A percentile compares a stretch with the other conserved stretches of the same genome.
phyloP scores from a whole-genome alignment of 2,329 filamentous ascomycete species.

The Botryotinia calthae region DNA sequence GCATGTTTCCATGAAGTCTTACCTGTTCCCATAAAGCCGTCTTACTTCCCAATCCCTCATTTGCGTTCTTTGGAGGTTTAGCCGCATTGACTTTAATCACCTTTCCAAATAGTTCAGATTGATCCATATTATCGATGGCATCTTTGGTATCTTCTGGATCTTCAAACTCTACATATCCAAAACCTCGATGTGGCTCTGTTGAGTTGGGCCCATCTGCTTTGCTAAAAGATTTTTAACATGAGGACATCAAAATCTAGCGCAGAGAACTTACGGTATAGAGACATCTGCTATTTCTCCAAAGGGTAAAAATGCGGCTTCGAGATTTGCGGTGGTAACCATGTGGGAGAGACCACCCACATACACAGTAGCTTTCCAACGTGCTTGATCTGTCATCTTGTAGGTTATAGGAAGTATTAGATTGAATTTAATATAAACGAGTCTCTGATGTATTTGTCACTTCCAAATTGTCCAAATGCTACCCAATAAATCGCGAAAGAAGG shows the following conservation, averaged over 20 bases:
- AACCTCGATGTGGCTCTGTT: slow-evolving; percentile 79
- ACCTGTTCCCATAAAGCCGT: slow-evolving; percentile 98
- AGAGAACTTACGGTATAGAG: slow-evolving; percentile 59
- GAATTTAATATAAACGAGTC: not conserved
- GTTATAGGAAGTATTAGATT: not conserved
- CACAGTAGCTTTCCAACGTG: slow-evolving; percentile 85
- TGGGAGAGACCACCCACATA: slow-evolving; percentile 88
- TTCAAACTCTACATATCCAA: slow-evolving; percentile 96
- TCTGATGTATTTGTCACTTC: not conserved
- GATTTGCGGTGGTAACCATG: slow-evolving; percentile 68
- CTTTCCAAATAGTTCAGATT: slow-evolving; percentile 88
- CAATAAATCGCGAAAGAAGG: slow-evolving; percentile 3
- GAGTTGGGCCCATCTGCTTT: slow-evolving; percentile 81
- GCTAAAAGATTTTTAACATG: slow-evolving; percentile 28
- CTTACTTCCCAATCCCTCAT: slow-evolving; percentile 86
- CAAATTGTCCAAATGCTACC: not conserved
- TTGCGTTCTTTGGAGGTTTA: slow-evolving; percentile 84
- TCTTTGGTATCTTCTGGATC: slow-evolving; percentile 81
- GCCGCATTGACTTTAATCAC: slow-evolving; percentile 90
- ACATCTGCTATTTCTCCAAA: slow-evolving; percentile 96
- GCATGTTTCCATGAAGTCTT: slow-evolving; percentile 36
- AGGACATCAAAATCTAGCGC: not conserved
- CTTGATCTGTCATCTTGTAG: slow-evolving; percentile 71
- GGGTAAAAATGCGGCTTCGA: slow-evolving; percentile 90
- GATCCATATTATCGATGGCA: slow-evolving; percentile 99